A percentile compares a stretch with the other conserved stretches of the same genome.
phyloP scores from a whole-genome alignment of 2,329 filamentous ascomycete genomes.

The Colletotrichum theobromicola region DNA sequence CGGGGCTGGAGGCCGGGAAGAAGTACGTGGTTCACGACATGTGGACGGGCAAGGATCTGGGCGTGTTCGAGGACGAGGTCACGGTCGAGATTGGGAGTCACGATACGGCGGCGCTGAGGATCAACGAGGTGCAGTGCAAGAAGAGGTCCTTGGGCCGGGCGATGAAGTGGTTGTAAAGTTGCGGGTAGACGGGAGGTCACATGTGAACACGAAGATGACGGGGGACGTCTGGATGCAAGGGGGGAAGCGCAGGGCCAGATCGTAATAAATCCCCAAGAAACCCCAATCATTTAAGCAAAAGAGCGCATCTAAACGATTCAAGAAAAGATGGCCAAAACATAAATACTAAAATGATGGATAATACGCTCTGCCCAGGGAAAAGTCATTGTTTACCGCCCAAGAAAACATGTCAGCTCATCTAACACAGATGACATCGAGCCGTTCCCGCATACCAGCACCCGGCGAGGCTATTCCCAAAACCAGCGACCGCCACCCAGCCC shows the following conservation, averaged over 20 bases:
- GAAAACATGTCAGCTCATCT: slow-evolving; percentile 10
- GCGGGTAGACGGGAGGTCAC: too few relatives aligned
- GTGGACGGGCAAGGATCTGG: slow-evolving; percentile 48
- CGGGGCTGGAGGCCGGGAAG: slow-evolving; percentile 34
- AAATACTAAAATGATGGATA: too few relatives aligned
- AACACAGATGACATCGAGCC: neutral
- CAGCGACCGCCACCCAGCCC: neutral
- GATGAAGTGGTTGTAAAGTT: neutral
- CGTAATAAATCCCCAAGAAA: neutral
- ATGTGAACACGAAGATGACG: neutral
- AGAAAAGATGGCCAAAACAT: neutral
- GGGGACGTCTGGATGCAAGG: neutral
- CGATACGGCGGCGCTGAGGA: slow-evolving; percentile 37
- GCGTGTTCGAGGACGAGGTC: slow-evolving; percentile 34
- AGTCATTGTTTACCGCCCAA: neutral
- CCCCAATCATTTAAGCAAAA: neutral
- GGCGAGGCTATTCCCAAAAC: slow-evolving; percentile 13
- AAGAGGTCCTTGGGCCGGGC: neutral
- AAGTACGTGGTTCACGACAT: slow-evolving; percentile 47
- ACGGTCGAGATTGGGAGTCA: slow-evolving; percentile 34
- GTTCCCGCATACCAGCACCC: neutral
- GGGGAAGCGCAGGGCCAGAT: neutral
- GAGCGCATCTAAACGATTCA: fast-evolving
- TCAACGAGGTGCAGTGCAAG: slow-evolving; percentile 22
- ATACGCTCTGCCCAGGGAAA: neutral